phyloP scores from a whole-genome alignment of 2,329 filamentous ascomycete genomes.

The Botrytis aclada region DNA sequence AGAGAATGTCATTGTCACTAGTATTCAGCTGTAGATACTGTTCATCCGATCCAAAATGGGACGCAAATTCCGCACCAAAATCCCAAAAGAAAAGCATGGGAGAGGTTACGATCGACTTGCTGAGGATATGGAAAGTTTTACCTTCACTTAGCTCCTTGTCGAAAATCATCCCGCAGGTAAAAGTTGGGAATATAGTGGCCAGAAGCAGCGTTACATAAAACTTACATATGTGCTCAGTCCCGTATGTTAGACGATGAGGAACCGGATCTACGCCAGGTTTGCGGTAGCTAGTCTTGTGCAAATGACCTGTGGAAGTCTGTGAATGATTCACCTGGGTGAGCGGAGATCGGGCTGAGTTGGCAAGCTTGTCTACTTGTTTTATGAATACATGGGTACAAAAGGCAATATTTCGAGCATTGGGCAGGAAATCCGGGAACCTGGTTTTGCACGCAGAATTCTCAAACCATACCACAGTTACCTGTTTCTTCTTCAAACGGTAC shows the following conservation, averaged over 20 bases:
- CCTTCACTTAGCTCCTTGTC: not conserved
- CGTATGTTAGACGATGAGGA: not conserved
- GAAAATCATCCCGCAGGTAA: not conserved
- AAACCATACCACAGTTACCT: too few relatives aligned
- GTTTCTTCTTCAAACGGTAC: too few relatives aligned
- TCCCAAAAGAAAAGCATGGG: not conserved
- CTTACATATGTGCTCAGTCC: not conserved
- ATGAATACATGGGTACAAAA: not conserved
- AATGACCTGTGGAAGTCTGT: not conserved
- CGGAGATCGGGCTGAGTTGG: not conserved
- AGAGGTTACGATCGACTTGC: not conserved
- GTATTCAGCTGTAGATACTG: not conserved
- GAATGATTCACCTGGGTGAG: not conserved
- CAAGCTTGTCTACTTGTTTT: not conserved
- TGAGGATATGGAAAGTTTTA: not conserved
- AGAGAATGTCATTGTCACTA: not conserved
- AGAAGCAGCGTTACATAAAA: not conserved
- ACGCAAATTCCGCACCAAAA: not conserved
- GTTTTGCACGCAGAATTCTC: too few relatives aligned
- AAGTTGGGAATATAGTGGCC: not conserved
- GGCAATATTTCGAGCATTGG: not conserved
- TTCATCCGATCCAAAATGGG: not conserved
- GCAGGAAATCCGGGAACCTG: not conserved
- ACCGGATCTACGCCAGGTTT: rapidly evolving
- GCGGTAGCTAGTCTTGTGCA: not conserved